Conservation (phyloP, 2,329 filamentous ascomycete species). For the Ascochyta clinopodiicola region DNA sequence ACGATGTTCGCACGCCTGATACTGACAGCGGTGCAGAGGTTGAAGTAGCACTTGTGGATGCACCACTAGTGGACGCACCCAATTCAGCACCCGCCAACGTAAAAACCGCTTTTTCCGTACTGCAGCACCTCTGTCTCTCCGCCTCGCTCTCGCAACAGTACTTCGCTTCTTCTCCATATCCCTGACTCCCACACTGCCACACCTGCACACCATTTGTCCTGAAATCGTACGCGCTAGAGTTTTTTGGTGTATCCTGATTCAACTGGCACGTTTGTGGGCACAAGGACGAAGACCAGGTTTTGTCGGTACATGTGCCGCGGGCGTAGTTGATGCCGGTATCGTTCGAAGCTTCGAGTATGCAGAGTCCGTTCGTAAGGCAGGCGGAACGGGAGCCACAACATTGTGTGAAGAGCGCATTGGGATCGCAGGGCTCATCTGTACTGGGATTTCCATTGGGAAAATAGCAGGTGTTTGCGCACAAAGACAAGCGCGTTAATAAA, state of each 20-base stretch:
- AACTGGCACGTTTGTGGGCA: constrained; percentile 16
- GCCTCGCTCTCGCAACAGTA: constrained; percentile 23
- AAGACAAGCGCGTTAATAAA: background rate
- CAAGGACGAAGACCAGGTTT: constrained; percentile 9
- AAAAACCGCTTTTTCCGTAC: constrained; percentile 18
- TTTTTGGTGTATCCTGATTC: too few relatives aligned
- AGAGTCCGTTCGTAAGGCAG: constrained; percentile 23
- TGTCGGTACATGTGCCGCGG: constrained; percentile 21
- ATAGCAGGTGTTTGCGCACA: constrained; percentile 16
- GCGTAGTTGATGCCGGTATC: constrained; percentile 18
- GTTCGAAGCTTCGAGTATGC: constrained; percentile 15
- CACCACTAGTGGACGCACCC: background rate
- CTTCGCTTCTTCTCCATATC: constrained; percentile 15
- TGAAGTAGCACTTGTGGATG: too few relatives aligned
- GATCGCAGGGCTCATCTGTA: constrained; percentile 17
- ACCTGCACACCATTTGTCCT: constrained; percentile 14
- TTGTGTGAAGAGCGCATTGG: constrained; percentile 14
- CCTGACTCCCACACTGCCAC: constrained; percentile 18
- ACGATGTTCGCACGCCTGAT: too few relatives aligned
- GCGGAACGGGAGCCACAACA: constrained; percentile 14
- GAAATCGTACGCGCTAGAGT: constrained; percentile 20
- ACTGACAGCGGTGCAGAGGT: too few relatives aligned
- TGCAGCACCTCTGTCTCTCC: constrained; percentile 20
- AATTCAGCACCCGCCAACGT: background rate
- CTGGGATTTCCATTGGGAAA: constrained; percentile 15